phyloP scores from a whole-genome alignment of 805 yeast species.

The Wickerhamomyces canadensis region DNA sequence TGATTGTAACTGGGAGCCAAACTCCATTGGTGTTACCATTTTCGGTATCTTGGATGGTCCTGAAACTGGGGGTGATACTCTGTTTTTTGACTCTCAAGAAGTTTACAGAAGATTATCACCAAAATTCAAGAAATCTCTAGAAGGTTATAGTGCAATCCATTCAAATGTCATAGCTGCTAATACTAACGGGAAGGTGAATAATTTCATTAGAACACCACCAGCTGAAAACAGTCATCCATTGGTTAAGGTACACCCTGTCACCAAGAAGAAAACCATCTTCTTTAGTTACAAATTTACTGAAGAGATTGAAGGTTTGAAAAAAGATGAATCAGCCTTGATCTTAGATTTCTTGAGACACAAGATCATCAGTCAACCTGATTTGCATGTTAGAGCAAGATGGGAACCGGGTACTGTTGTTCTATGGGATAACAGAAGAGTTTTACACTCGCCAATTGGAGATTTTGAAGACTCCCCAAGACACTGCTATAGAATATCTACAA shows the following conservation, averaged over 20 bases:
- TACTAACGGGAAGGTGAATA: conserved; percentile 34
- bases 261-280: conserved; percentile 1
- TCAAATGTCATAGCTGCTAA: conserved; percentile 15
- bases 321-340: conserved; percentile 1
- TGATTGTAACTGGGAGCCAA: neutral
- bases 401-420: conserved; percentile 3
- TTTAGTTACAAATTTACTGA: conserved; percentile 1
- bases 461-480: conserved; percentile 18
- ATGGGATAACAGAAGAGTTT: conserved; percentile 5
- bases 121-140: neutral
- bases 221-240: conserved; percentile 30
- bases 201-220: conserved; percentile 33
- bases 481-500: conserved; percentile 21
- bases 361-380: neutral
- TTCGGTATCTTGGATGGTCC: conserved; percentile 1
- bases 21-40: conserved; percentile 21
- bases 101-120: conserved; percentile 4
- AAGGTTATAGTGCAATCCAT: conserved; percentile 1
- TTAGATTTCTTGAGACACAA: conserved; percentile 1
- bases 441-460: conserved; percentile 1
- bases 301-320: neutral
- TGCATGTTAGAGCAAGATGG: conserved; percentile 3
- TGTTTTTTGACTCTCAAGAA: conserved; percentile 1
- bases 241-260: conserved; percentile 1
- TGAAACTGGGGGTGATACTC: conserved; percentile 4